A percentile compares a stretch with the other conserved stretches of the same genome.
phyloP scores from a whole-genome alignment of 306 rosid species.

The Trifolium dubium region DNA sequence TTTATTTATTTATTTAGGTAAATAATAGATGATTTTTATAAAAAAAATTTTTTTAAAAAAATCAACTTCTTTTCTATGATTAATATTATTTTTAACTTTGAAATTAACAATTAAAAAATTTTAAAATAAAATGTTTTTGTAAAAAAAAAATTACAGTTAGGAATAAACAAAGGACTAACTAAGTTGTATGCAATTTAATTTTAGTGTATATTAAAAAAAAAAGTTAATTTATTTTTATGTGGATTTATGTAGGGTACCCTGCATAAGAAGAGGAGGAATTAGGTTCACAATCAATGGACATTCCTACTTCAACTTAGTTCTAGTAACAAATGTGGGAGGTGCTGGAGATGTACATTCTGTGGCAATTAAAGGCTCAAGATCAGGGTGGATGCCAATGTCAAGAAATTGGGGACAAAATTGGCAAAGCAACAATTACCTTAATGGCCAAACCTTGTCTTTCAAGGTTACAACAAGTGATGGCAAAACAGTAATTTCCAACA shows the following conservation, averaged over 20 bases:
- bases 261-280: conserved; percentile 89
- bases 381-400: conserved; percentile 90
- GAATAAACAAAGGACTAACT: background rate
- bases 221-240: background rate
- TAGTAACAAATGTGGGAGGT: conserved; percentile 94
- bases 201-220: no score
- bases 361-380: conserved; percentile 78
- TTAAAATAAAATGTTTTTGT: background rate
- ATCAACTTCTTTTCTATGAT: no score
- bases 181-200: background rate
- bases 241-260: conserved; percentile 67
- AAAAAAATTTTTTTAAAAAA: no score
- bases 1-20: no score
- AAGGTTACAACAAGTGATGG: conserved; percentile 94
- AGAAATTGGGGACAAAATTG: conserved; percentile 99
- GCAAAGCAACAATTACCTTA: conserved; percentile 91
- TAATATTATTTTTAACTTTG: background rate
- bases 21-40: no score
- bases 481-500: conserved; percentile 65
- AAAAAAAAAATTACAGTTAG: background rate
- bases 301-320: conserved; percentile 93
- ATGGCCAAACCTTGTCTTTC: conserved; percentile 88
- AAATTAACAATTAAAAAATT: background rate
- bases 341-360: conserved; percentile 90
- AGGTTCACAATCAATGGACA: conserved; percentile 95